Percentiles rank a stretch among this genome's conserved stretches.
Conservation (phyloP, 2,329 filamentous ascomycete genomes). For the Alternaria triticimaculans region DNA sequence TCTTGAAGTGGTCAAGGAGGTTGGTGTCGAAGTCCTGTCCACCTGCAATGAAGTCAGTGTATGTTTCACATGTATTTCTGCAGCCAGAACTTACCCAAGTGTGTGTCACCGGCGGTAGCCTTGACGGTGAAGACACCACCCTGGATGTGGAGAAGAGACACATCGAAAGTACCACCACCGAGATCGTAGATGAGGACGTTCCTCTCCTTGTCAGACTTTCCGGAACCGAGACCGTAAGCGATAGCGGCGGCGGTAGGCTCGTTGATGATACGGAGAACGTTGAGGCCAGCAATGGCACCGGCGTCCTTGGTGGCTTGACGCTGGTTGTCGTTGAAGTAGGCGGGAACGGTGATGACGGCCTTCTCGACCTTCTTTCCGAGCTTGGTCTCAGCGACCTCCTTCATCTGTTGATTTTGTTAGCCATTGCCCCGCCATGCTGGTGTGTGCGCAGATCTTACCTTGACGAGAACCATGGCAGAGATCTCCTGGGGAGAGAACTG, state of each 20-base stretch:
- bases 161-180: constrained; percentile 99
- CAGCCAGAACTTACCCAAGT: constrained; percentile 71
- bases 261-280: constrained; percentile 99
- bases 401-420: constrained; percentile 72
- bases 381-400: constrained; percentile 98
- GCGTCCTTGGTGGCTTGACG: constrained; percentile 99
- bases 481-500: constrained; percentile 98
- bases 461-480: constrained; percentile 97
- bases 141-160: constrained; percentile 97
- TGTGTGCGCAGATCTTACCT: constrained; percentile 64
- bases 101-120: constrained; percentile 96
- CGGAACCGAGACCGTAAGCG: constrained; percentile 94
- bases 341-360: constrained; percentile 97
- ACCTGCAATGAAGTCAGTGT: neutral
- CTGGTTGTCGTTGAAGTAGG: constrained; percentile 99
- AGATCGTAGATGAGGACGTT: constrained; percentile 99
- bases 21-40: constrained; percentile 94
- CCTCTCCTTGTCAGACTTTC: constrained; percentile 96
- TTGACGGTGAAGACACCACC: constrained; percentile 99
- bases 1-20: constrained; percentile 95
- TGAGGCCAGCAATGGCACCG: constrained; percentile 94
- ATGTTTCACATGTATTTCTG: too few species aligned
- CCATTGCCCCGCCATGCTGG: neutral
- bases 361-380: constrained; percentile 99
- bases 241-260: constrained; percentile 98